Evolutionary conservation across 495 filamentous ascomycete species (phyloP).

Genomic region (Hypoxylon crocopeplum): DNA sequence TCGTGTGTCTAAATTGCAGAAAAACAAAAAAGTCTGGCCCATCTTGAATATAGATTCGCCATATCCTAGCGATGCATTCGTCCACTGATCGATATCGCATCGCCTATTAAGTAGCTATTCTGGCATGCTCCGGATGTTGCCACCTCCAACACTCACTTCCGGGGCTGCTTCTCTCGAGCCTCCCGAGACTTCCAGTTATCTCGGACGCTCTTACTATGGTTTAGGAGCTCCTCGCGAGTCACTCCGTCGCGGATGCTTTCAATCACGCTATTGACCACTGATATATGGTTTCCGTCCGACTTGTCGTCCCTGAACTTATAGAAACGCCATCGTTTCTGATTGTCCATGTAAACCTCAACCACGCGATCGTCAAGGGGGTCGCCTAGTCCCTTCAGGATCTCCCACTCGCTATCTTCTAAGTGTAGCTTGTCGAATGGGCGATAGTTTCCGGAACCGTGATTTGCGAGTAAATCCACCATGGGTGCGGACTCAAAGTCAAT

Average conservation of each 20-base stretch:
- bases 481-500: conserved; percentile 63
- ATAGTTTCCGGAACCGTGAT: conserved; percentile 60
- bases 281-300: conserved; percentile 83
- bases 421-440: conserved; percentile 67
- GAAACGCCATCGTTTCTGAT: conserved; percentile 76
- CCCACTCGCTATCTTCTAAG: conserved; percentile 82
- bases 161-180: no score
- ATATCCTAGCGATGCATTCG: background rate
- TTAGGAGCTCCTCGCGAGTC: conserved; percentile 60
- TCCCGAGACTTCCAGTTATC: conserved; percentile 71
- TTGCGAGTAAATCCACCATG: conserved; percentile 54
- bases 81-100: no score
- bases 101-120: no score
- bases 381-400: conserved; percentile 70
- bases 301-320: conserved; percentile 92
- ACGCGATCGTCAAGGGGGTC: conserved; percentile 81
- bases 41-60: background rate
- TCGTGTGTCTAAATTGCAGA: background rate
- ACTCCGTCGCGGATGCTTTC: conserved; percentile 79
- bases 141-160: conserved; percentile 8
- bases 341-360: conserved; percentile 85
- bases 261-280: conserved; percentile 72
- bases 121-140: background rate
- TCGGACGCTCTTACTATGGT: conserved; percentile 68
- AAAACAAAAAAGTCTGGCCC: background rate